phyloP scores from a whole-genome alignment of 2,329 filamentous ascomycete species.

The Calonectria hongkongensis region DNA sequence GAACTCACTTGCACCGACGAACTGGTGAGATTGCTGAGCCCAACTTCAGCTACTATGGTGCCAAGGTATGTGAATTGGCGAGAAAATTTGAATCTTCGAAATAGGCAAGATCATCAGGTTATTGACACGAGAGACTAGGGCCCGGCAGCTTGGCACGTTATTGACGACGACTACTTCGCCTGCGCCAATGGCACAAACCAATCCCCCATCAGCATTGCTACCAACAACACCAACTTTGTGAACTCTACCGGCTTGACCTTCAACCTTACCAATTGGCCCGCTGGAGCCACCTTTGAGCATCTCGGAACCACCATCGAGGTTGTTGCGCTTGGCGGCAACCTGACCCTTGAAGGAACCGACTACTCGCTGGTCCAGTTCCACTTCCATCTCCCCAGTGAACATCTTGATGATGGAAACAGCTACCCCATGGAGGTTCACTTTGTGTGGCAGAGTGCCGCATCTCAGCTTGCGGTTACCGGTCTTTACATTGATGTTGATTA shows the following conservation, averaged over 20 bases:
- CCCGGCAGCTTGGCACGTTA: conserved; percentile 71
- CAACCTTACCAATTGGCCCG: conserved; percentile 60
- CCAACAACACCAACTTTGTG: conserved; percentile 52
- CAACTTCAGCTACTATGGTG: conserved; percentile 8
- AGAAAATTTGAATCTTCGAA: not conserved
- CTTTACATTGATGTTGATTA: conserved; percentile 50
- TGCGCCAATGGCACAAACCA: conserved; percentile 71
- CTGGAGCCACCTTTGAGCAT: conserved; percentile 68
- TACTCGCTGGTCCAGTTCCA: conserved; percentile 74
- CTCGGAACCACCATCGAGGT: conserved; percentile 72
- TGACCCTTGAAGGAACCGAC: conserved; percentile 61
- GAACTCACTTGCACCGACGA: conserved; percentile 7
- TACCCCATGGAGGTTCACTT: conserved; percentile 58
- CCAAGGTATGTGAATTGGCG: not conserved
- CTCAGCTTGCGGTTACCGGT: conserved; percentile 56
- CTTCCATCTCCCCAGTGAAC: conserved; percentile 77
- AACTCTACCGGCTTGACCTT: conserved; percentile 58
- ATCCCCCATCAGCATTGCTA: conserved; percentile 73
- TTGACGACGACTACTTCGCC: conserved; percentile 64
- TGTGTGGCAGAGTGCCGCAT: conserved; percentile 50
- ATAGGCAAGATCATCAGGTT: not conserved
- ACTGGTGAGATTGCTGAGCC: conserved; percentile 4
- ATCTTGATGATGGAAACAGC: conserved; percentile 66
- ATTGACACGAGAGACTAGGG: conserved; percentile 55
- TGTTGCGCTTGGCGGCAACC: conserved; percentile 66